These are phyloP conservation scores for Clarireedia sp. DNA, from an alignment of 2,329 filamentous ascomycete species.

Conservation along the genomic window DNA sequence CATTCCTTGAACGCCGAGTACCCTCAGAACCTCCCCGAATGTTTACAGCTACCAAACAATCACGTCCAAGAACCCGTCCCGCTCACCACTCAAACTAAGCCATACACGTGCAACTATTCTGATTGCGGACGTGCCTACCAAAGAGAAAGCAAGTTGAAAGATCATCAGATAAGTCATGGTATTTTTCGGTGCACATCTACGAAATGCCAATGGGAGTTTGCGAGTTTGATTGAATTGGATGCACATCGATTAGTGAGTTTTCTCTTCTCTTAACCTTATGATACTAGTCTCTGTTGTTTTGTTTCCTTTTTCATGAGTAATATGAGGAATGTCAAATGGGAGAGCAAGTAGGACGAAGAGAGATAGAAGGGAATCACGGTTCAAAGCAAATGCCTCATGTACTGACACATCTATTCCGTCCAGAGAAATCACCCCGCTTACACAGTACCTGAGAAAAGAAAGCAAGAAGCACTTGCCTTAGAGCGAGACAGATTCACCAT, in stretches of 20 bases:
- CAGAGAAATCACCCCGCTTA: too few species aligned
- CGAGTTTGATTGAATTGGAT: neutral
- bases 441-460: too few species aligned
- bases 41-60: neutral
- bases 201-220: neutral
- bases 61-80: neutral
- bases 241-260: neutral
- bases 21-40: too few species aligned
- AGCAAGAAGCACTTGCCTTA: too few species aligned
- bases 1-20: too few species aligned
- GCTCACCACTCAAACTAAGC: neutral
- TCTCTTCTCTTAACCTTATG: neutral
- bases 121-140: neutral
- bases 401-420: too few species aligned
- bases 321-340: neutral
- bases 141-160: neutral
- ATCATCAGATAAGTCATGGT: neutral
- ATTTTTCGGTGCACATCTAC: neutral
- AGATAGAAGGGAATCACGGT: too few species aligned
- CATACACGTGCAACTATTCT: neutral
- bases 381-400: too few species aligned
- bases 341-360: neutral
- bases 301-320: neutral
- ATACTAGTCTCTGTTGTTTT: too few species aligned
- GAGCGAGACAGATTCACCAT: too few species aligned